These are phyloP conservation scores for Halophytophthora polymorphica DNA, from an alignment of 352 stramenopile species.

Conservation along the genomic window DNA sequence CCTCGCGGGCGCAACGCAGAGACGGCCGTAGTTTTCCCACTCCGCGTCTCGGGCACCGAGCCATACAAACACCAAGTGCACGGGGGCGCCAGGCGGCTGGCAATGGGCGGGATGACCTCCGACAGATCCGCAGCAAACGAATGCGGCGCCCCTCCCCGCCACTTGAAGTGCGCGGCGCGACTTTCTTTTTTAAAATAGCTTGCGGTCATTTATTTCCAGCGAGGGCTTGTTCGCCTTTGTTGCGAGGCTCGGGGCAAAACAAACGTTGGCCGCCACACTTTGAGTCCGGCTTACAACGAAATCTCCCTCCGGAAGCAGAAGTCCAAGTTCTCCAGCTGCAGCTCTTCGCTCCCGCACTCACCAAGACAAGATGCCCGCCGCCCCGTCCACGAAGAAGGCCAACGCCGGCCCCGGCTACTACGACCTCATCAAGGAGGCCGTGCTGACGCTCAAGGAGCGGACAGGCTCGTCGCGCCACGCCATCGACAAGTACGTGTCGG, in stretches of 20 bases:
- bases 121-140: no score
- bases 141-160: not conserved
- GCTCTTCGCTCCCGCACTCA: constrained; percentile 10
- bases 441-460: constrained; percentile 90
- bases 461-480: constrained; percentile 88
- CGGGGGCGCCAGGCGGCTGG: not conserved
- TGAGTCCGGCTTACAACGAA: constrained; percentile 30
- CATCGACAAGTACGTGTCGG: constrained; percentile 93
- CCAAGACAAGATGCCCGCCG: constrained; percentile 38
- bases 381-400: constrained; percentile 57
- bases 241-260: no score
- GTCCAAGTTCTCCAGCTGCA: constrained; percentile 10
- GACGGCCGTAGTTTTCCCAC: not conserved
- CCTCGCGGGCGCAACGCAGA: not conserved
- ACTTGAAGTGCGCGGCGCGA: constrained; percentile 9
- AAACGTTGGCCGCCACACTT: not conserved
- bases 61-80: constrained; percentile 2
- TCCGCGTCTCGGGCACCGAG: not conserved
- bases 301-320: constrained; percentile 20
- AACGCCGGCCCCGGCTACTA: constrained; percentile 79
- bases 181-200: constrained; percentile 9
- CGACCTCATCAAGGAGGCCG: constrained; percentile 92
- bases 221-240: not conserved
- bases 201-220: constrained; percentile 20
- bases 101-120: constrained; percentile 1